A percentile compares a stretch with the other conserved stretches of the same genome.
These are phyloP conservation scores for Aureobasidium sp. DNA, from an alignment of 2,329 filamentous ascomycete genomes.

Conservation along the genomic window DNA sequence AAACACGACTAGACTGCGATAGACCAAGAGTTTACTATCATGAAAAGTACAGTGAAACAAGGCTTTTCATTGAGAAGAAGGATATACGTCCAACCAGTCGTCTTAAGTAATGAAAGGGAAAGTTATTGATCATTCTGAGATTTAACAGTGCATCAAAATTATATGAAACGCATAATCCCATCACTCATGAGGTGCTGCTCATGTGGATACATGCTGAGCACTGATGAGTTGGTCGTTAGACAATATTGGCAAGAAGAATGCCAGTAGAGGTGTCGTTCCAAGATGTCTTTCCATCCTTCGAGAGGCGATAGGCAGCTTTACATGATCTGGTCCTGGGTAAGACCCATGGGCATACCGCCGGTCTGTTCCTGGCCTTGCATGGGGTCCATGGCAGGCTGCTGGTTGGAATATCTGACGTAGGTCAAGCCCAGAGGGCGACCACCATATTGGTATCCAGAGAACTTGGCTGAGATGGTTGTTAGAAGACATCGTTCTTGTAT, in stretches of 20 bases:
- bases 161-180: conserved; percentile 18
- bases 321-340: conserved; percentile 99
- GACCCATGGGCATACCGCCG: conserved; percentile 42
- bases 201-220: background rate
- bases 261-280: background rate
- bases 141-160: conserved; percentile 8
- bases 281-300: background rate
- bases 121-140: background rate
- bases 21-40: background rate
- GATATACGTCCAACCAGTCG: background rate
- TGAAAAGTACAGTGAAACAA: background rate
- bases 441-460: conserved; percentile 95
- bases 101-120: conserved; percentile 1
- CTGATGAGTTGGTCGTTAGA: conserved; percentile 4
- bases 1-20: background rate
- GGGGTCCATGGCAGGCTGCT: conserved; percentile 47
- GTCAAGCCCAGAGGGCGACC: conserved; percentile 87
- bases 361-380: conserved; percentile 76
- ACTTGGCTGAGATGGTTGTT: conserved; percentile 57
- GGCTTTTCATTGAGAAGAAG: conserved; percentile 7
- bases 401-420: conserved; percentile 86
- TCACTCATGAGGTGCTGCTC: conserved; percentile 5
- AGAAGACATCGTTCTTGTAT: background rate
- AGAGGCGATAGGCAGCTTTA: conserved; percentile 33
- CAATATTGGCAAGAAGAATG: background rate